A percentile compares a stretch with the other conserved stretches of the same genome.
phyloP scores from a whole-genome alignment of 2,329 filamentous ascomycete species.

The Calonectria crousiana region DNA sequence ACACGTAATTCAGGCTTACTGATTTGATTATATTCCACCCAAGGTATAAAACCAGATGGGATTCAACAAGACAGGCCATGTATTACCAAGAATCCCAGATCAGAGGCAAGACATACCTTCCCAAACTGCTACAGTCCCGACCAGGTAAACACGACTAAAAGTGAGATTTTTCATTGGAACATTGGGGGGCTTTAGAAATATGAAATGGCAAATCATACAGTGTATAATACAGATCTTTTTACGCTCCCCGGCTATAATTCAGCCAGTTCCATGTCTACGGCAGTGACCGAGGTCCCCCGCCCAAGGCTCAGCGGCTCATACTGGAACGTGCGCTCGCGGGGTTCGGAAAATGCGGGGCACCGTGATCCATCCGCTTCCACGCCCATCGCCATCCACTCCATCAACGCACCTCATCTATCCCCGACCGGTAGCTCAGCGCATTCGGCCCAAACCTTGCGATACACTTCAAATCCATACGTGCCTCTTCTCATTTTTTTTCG shows the following conservation, averaged over 20 bases:
- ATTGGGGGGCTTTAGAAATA: too few species aligned
- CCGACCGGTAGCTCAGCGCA: background rate
- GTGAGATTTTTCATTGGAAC: too few species aligned
- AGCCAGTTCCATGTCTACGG: background rate
- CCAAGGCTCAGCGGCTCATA: background rate
- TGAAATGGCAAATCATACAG: background rate
- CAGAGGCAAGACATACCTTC: too few species aligned
- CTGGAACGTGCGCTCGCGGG: background rate
- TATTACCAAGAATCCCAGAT: too few species aligned
- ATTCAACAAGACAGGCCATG: too few species aligned
- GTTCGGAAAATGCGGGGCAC: constrained; percentile 24
- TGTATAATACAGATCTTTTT: background rate
- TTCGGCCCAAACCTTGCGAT: background rate
- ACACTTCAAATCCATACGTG: background rate
- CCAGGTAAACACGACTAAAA: too few species aligned
- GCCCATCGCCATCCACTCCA: constrained; percentile 1
- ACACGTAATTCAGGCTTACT: too few species aligned
- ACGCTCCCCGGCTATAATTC: too few species aligned
- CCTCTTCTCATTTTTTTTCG: background rate
- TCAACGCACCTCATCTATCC: background rate
- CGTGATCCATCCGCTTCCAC: constrained; percentile 21
- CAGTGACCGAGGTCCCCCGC: constrained; percentile 5
- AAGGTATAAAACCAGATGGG: too few species aligned
- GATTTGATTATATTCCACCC: too few species aligned
- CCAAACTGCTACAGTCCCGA: too few species aligned